Base-by-base conservation (phyloP, 2,329 filamentous ascomycete species). In the Akanthomyces lecanii region DNA sequence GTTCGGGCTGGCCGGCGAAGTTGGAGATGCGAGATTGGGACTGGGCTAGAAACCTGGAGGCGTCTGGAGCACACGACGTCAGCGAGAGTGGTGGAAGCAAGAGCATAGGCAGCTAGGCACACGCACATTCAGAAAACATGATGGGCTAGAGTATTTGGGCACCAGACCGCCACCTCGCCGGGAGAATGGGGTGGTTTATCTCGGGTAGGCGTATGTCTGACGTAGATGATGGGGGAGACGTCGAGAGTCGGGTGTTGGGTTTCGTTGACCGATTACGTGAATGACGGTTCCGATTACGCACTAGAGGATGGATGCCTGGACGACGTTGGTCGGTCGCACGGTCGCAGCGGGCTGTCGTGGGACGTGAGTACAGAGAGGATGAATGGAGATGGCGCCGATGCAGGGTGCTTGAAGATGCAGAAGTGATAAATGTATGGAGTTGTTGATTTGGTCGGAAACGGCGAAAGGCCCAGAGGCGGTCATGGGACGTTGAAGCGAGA, bases 21-120 rank as follows among this genome's bases (percentile, higher is more conserved):
- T 80, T 86, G 68, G 89, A 91, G 71, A 98, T 82, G 66, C 92
- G 89, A 65, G 93, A 96, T 81, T 97, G 93, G 68, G 93, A 97
- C 85, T 98, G 95, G 65, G 93, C 91, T 71, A 99, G 87, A 76
- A 99, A 99, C 70, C 89, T 89, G 69, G 94, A 98, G 71, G 95
- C 95, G 88, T 98, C 95, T 97, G 72, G 60, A 45, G 23, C 55
- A 55, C 60, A 5, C 40, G 52, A 54, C 10, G 65, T 73, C 61
- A 72, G 69, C 61, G 72, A 68, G 16, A 30, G 40, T 30, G n/a
- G 18, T 56, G 30, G 47, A 58, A 28, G 23, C 18, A 57, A 40
- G 25, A 54, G 25, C 18, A 40, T 42, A 28, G 61, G 28, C 16
- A 23, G 59, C 55, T 60, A 45, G 59, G 58, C 52, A 58, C 12